Conservation (phyloP, 2,329 filamentous ascomycete genomes). For the Trichoderma arundinaceum region DNA sequence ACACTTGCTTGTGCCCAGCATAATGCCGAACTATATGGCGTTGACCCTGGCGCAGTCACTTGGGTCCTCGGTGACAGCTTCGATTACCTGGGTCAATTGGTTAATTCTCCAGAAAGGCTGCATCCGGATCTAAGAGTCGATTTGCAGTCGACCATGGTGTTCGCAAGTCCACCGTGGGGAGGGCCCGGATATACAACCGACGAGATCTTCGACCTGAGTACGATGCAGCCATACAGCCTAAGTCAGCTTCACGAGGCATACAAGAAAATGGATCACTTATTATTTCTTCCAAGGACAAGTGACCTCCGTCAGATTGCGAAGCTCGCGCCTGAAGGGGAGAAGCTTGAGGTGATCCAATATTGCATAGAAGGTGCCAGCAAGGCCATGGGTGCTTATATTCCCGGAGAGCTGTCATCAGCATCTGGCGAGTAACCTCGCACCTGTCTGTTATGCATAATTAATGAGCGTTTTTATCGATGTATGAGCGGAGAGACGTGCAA, state of each 20-base stretch:
- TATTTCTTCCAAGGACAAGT: conserved; percentile 87
- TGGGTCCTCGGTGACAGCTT: conserved; percentile 92
- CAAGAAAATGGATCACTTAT: conserved; percentile 63
- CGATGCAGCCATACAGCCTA: conserved; percentile 87
- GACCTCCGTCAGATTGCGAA: conserved; percentile 78
- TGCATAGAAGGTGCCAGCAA: conserved; percentile 91
- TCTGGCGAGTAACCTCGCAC: background rate
- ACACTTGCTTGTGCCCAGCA: conserved; percentile 89
- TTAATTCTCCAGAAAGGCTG: conserved; percentile 46
- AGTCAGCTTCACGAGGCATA: conserved; percentile 67
- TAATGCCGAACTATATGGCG: conserved; percentile 86
- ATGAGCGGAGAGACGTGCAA: background rate
- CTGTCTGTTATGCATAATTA: background rate
- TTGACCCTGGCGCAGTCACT: conserved; percentile 71
- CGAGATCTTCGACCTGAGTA: conserved; percentile 79
- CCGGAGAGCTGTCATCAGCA: conserved; percentile 35
- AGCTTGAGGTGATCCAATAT: conserved; percentile 83
- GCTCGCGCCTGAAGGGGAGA: conserved; percentile 55
- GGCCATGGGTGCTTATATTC: conserved; percentile 70
- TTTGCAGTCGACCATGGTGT: conserved; percentile 52
- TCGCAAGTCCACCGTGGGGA: conserved; percentile 66
- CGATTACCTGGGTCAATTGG: conserved; percentile 63
- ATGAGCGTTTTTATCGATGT: background rate
- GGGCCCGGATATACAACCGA: conserved; percentile 61
- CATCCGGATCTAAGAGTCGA: conserved; percentile 51